Percentiles rank a stretch among this genome's conserved stretches.
Evolutionary conservation across 106 monocot species (phyloP).

Genomic region (Dendrobium huoshanense): DNA sequence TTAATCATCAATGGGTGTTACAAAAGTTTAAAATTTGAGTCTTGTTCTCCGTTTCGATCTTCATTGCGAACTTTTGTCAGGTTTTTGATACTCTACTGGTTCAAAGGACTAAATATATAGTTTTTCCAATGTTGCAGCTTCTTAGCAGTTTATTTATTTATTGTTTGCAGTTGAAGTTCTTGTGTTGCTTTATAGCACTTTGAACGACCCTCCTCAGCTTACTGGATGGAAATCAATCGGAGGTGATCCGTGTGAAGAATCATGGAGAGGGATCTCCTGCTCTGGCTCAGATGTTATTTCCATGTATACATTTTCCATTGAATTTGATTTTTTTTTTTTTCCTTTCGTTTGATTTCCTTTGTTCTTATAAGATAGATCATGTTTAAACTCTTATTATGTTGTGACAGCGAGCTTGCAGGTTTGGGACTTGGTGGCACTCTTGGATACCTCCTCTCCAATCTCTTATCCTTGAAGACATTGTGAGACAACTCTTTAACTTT

Average conservation of each 20-base stretch:
- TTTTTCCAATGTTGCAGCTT: neutral
- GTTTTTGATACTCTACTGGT: neutral
- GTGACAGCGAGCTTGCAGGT: slow-evolving; percentile 59
- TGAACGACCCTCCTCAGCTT: slow-evolving; percentile 50
- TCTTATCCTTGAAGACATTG: slow-evolving; percentile 67
- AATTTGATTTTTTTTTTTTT: neutral
- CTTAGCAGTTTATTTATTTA: neutral
- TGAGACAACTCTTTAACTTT: slow-evolving; percentile 27
- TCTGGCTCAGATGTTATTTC: slow-evolving; percentile 38
- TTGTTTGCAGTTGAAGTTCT: slow-evolving; percentile 42
- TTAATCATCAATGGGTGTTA: neutral
- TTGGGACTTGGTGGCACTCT: slow-evolving; percentile 65
- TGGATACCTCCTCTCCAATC: slow-evolving; percentile 65
- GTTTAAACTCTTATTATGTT: slow-evolving; percentile 2
- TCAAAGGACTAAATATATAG: neutral
- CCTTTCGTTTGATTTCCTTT: neutral
- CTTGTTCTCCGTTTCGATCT: neutral
- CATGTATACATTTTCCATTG: slow-evolving; percentile 25
- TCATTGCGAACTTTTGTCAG: neutral
- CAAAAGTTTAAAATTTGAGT: slow-evolving; percentile 1
- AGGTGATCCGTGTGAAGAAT: slow-evolving; percentile 55
- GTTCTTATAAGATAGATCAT: neutral
- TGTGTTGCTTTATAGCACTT: slow-evolving; percentile 32
- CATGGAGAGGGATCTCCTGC: slow-evolving; percentile 65
- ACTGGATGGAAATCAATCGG: slow-evolving; percentile 52